Percentiles rank a stretch among this genome's conserved stretches.
phyloP scores from a whole-genome alignment of 495 filamentous ascomycete genomes.

The Annulohypoxylon stygium region DNA sequence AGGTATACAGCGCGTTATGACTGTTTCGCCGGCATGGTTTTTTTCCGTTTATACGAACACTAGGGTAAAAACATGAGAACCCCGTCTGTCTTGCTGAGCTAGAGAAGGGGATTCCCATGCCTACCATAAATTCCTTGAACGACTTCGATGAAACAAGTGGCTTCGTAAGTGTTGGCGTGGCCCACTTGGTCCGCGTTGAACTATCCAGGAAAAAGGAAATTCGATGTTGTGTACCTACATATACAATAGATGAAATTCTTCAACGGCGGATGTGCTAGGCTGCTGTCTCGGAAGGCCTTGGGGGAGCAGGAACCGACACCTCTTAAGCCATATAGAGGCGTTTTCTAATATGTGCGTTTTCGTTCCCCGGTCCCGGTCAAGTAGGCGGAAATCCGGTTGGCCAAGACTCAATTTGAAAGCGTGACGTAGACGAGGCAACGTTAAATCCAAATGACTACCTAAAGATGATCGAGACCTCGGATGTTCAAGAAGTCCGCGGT shows the following conservation, averaged over 20 bases:
- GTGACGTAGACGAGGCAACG: slow-evolving; percentile 8
- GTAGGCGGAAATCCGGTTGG: slow-evolving; percentile 21
- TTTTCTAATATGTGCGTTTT: background rate
- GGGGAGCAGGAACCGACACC: background rate
- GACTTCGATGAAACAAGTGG: background rate
- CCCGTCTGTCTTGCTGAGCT: background rate
- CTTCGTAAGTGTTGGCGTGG: slow-evolving; percentile 9
- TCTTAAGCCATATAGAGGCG: background rate
- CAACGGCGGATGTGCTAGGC: background rate
- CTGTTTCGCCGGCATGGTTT: background rate
- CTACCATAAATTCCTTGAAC: background rate
- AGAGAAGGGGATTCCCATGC: background rate
- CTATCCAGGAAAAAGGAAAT: background rate
- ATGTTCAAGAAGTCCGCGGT: background rate
- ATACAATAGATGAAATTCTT: background rate
- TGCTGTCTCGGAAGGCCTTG: background rate
- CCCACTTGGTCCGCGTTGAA: background rate
- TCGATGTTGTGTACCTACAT: slow-evolving; percentile 9
- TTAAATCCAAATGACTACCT: background rate
- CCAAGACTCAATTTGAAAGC: background rate
- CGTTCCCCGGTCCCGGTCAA: background rate
- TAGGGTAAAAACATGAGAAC: background rate
- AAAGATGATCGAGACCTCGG: background rate
- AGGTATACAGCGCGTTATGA: background rate
- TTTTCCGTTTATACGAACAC: slow-evolving; percentile 1